Base-by-base conservation (phyloP, 164 flowering plant genomes). In the Cinnamomum chago region DNA sequence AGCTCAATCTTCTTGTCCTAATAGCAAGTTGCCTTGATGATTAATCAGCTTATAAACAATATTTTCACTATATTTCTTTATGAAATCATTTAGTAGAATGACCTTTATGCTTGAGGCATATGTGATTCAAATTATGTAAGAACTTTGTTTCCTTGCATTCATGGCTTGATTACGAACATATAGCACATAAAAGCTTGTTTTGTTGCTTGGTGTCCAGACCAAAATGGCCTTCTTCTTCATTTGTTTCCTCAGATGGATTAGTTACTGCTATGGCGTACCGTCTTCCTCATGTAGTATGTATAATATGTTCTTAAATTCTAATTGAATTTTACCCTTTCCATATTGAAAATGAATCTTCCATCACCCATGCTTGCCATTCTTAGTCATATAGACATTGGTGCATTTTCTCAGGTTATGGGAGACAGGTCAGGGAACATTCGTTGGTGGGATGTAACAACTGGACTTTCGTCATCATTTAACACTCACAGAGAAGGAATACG, bases 361-460 rank as follows among this genome's bases (percentile, higher is more conserved):
- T 33, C 14, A 30, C 72, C 27, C 69, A 52, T 62, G 64, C n/a
- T 71, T 73, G 72, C 68, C 52, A 35, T 71, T 70, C 28, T 50
- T 33, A 2, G 22, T 60, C 47, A 40, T 40, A 23, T 9, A n/a
- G 14, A 40, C 47, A 40, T 40, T 70, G 23, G 10, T 70, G 22
- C 30, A 22, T 76, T 65, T 73, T 81, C 76, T 77, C 85, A 96
- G 99, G 97, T 96, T 25, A 93, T 92, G 97, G 99, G 99, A 25
- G 99, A 96, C 83, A 85, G 98, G 77, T 90, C 98, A 30, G 99
- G 99, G 58, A 91, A 88, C 84, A 96, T 96, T 76, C 88, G 99
- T 14, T 96, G 98, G 98, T 96, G 99, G 99, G 99, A 96, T 86
- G 97, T 96, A 60, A 91, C 85, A 55, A 88, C 95, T 81, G 99